phyloP scores from a whole-genome alignment of 1,139 yeast genomes.

The Tardiomyces depauwii region DNA sequence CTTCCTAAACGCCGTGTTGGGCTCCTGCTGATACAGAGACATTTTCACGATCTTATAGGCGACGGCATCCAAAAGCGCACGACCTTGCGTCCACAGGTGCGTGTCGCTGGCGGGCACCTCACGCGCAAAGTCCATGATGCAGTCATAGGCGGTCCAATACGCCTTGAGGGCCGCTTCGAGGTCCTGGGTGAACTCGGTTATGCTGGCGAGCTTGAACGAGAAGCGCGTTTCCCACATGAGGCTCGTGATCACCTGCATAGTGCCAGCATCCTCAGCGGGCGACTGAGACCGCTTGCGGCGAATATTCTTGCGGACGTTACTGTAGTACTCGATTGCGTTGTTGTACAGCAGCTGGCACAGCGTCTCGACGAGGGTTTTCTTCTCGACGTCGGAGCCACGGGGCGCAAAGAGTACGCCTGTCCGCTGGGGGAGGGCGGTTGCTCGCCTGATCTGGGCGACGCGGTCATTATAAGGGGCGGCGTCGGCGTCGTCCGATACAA shows the following conservation, averaged over 20 bases:
- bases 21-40: conserved; percentile 49
- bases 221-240: conserved; percentile 39
- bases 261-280: conserved; percentile 12
- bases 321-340: conserved; percentile 32
- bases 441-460: conserved; percentile 28
- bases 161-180: conserved; percentile 35
- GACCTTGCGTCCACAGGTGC: conserved; percentile 32
- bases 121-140: conserved; percentile 25
- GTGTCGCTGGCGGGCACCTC: conserved; percentile 7
- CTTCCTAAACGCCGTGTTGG: conserved; percentile 49
- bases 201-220: conserved; percentile 36
- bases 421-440: conserved; percentile 32
- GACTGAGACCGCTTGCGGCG: conserved; percentile 10
- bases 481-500: conserved; percentile 21
- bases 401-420: conserved; percentile 35
- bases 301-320: conserved; percentile 6
- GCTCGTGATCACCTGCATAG: conserved; percentile 12
- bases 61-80: conserved; percentile 44
- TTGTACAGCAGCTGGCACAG: conserved; percentile 30
- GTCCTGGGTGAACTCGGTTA: conserved; percentile 38
- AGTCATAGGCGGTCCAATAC: conserved; percentile 40
- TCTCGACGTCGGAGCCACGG: conserved; percentile 28
- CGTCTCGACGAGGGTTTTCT: conserved; percentile 29
- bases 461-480: conserved; percentile 26
- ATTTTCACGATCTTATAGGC: conserved; percentile 56